Evolutionary conservation across 805 yeast genomes (phyloP), one percentile per base, ranked within the genome.

Genomic region (Saccharomycopsis lassenensis): DNA sequence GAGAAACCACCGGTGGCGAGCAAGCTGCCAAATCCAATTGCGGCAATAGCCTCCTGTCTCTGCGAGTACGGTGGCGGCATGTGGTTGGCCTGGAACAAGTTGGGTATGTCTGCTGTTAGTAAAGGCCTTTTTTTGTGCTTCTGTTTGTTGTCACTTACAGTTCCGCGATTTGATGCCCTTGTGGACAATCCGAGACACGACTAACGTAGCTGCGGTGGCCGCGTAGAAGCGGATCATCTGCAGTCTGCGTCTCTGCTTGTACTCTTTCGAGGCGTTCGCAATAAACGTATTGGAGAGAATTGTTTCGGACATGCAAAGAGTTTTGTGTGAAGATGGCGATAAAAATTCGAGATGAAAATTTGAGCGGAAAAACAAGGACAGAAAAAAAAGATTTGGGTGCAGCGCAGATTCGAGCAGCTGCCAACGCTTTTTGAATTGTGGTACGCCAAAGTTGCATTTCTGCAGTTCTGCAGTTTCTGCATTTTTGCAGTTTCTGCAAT

Each of bases 1-100:
- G 83, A 69, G 48, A 79, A 69, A 0, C 84, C 71, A 1, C 85
- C 69, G 0, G 76, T 67, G 2, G 95, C 82, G 12, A 87, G 59
- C 31, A 80, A 57, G 0, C 94, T 72, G 2, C 95, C 93, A 27
- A 82, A 77, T 0, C 78, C 73, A 2, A 87, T 84, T 0, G 95
- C 95, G 27, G 76, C 74, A 23, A 84, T 71, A 2, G 95, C 95
- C 54, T 86, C 95, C 37, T 74, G 71, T 43, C 82, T 74, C 52
- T 82, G 76, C 21, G 81, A 77, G 50, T 77, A 80, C n/a, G 74
- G 65, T 4, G 95, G 95, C 2, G 93, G 93, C 39, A 73, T 69
- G 49, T 85, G 89, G 56, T 86, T 86, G 8, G 87, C 84, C 48
- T 83, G 86, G 57, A 82, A 87, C 48, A 76, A 64, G 29, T 67